Conservation (phyloP, 306 rosid species). For the Rubus parviflorus region DNA sequence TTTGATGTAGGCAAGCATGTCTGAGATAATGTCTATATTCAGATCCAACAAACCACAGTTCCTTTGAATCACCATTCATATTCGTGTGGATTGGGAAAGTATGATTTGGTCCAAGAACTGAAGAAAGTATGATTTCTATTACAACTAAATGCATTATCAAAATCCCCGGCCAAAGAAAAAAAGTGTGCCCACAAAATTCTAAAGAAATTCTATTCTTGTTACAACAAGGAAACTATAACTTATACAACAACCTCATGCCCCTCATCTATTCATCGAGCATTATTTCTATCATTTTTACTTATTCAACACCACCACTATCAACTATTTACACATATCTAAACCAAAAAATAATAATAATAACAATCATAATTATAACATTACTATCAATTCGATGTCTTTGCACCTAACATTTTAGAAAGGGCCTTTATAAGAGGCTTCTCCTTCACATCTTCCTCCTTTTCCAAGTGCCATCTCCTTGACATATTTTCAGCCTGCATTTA, state of each 20-base stretch:
- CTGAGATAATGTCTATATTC: background rate
- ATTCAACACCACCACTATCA: background rate
- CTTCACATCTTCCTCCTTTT: conserved; percentile 52
- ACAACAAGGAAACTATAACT: background rate
- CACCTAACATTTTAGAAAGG: conserved; percentile 55
- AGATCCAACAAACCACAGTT: conserved; percentile 5
- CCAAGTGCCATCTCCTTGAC: conserved; percentile 73
- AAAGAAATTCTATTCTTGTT: background rate
- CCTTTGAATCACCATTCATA: background rate
- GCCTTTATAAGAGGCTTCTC: conserved; percentile 70
- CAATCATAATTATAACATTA: background rate
- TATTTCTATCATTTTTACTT: background rate
- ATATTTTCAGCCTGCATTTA: conserved; percentile 60
- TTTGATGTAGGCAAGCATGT: background rate
- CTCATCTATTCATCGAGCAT: background rate
- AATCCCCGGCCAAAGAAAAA: background rate
- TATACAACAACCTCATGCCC: conserved; percentile 19
- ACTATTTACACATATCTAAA: conserved; percentile 4
- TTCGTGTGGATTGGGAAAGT: background rate
- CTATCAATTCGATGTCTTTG: conserved; percentile 46
- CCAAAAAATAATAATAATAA: background rate
- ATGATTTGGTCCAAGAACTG: no score
- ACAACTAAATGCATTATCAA: background rate
- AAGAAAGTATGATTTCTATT: background rate
- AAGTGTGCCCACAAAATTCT: background rate